Evolutionary conservation across 2,329 filamentous ascomycete genomes (phyloP), one percentile per base, ranked within the genome.

Genomic region (Sclerotinia trifoliorum): DNA sequence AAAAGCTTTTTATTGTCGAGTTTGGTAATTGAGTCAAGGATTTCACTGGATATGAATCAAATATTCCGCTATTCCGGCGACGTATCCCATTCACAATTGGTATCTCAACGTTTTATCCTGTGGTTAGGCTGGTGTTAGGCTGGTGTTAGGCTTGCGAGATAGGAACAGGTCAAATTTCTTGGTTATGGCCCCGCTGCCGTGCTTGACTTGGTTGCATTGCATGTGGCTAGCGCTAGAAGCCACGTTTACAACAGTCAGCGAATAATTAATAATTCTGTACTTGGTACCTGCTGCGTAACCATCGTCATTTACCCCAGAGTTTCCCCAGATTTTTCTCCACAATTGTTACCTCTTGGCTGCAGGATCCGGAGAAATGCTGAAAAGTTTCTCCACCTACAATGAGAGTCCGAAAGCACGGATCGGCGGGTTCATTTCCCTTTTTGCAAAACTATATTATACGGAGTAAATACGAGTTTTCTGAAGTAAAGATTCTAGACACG

Each of bases 381-480:
- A 8, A 39, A 63, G n/a, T 63, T 63, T 63, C 39, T 49, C 60
- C 60, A 63, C 60, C 46, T 63, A 63, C 46, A 63, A 42, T 39
- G 15, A 63, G 32, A 51, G 15, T 26, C 29, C 29, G 8, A 15
- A 42, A 21, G 13, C 11, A 24, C 60, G 21, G 46, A 62, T 62
- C 60, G 29, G 26, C 46, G 29, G 46, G 6, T n/a, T 26, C 24
- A 35, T 35, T 49, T 24, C 58, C n/a, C 0, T 19, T 35, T 35
- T 39, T 11, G 26, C 11, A 32, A 61, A 19, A 2, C 58, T 61
- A n/a, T 61, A 24, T 61, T 19, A 26, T 17, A 35, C 35, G 8
- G 35, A 35, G 35, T 35, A 11, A 26, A 42, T 2, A 57, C n/a
- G 24, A 32, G 7, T 5, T 24, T 42, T 15, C 5, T 26, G 21